These are phyloP conservation scores for Sporothrix pallida DNA, from an alignment of 2,329 filamentous ascomycete species.

Conservation along the genomic window DNA sequence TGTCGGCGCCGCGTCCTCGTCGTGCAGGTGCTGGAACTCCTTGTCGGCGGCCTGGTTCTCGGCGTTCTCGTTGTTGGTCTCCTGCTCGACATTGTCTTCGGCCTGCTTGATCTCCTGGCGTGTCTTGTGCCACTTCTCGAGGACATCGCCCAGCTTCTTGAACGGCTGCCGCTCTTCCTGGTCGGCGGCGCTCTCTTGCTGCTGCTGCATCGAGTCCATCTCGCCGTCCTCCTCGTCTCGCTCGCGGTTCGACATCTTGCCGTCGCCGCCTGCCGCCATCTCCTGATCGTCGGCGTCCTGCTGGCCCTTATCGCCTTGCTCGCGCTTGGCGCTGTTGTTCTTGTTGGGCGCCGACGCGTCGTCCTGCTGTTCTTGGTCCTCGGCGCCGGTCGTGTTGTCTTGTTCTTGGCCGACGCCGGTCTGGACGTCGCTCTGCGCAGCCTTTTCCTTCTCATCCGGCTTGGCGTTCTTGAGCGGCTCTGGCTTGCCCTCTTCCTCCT, in stretches of 20 bases:
- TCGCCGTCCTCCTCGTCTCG: constrained; percentile 49
- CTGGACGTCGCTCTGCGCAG: constrained; percentile 67
- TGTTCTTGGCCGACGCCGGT: constrained; percentile 69
- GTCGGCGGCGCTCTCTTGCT: constrained; percentile 45
- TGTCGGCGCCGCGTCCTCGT: constrained; percentile 81
- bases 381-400: constrained; percentile 55
- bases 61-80: constrained; percentile 42
- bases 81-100: constrained; percentile 56
- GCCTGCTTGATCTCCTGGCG: constrained; percentile 77
- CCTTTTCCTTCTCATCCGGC: constrained; percentile 64
- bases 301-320: constrained; percentile 70
- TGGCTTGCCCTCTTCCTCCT: constrained; percentile 50
- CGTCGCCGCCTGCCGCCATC: constrained; percentile 67
- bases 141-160: constrained; percentile 90
- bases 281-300: constrained; percentile 62
- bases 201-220: constrained; percentile 47
- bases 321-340: constrained; percentile 66
- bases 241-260: constrained; percentile 55
- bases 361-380: constrained; percentile 34
- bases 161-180: constrained; percentile 68
- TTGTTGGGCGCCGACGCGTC: constrained; percentile 45
- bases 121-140: constrained; percentile 91
- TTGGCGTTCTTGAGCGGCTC: constrained; percentile 53
- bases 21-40: constrained; percentile 92
- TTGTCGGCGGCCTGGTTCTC: constrained; percentile 75